Evolutionary conservation across 116 monocot species (phyloP), one percentile per base, ranked within the genome.

Genomic region (Thalassia testudinum): DNA sequence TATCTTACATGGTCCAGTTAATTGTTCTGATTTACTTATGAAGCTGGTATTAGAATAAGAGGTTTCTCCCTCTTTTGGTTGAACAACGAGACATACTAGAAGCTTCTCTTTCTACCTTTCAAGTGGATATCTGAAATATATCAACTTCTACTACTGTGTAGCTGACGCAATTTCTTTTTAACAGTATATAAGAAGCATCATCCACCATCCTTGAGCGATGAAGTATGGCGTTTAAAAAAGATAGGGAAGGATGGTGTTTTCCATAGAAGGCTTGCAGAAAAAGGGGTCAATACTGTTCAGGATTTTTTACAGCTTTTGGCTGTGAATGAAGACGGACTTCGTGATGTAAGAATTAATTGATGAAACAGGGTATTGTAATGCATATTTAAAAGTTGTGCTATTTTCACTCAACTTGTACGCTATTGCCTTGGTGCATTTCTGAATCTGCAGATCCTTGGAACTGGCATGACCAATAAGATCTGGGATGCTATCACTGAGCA

Each of bases 181-280:
- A 45, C 74, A 85, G 80, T 68, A 66, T 80, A 80, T 43, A 76
- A 44, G 68, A 85, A 85, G 65, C 76, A 77, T 54, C 67, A 85
- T 26, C 85, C 85, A 2, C 85, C 85, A 43, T 26, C 30, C 7
- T 65, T 80, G 1, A 14, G 21, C 13, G 85, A 85, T 42, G 66
- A 85, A 10, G 77, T 85, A 0, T 85, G 85, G 85, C 48, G 85
- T 18, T 70, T 85, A 21, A 73, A 85, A 25, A 79, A 66, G 64
- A 85, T 85, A 8, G 73, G 80, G 13, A 85, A 77, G 43, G 80
- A 80, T 53, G 85, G 85, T 5, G 62, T 56, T 1, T 85, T 74
- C 34, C 85, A 85, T 61, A 64, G 17, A 29, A 76, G 58, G 43
- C 73, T 85, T 13, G 12, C 47, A 6, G 67, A 60, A 0, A 17